A percentile compares a stretch with the other conserved stretches of the same genome.
These are phyloP conservation scores for Cordyceps tenuipes DNA, from an alignment of 2,329 filamentous ascomycete species.

Conservation along the genomic window DNA sequence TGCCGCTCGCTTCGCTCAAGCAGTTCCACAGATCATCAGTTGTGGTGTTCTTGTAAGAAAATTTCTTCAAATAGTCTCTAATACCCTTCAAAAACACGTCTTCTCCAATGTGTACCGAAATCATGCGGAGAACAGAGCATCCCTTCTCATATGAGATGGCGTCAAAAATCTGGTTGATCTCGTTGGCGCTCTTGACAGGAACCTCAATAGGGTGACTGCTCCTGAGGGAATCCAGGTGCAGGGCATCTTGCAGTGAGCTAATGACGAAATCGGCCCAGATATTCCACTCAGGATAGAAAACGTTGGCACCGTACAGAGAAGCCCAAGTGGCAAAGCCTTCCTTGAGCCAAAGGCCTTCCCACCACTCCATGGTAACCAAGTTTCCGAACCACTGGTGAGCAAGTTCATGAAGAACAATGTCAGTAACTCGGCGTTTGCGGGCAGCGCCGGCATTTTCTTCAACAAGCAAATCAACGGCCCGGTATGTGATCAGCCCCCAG, in stretches of 20 bases:
- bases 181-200: slow-evolving; percentile 87
- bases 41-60: slow-evolving; percentile 90
- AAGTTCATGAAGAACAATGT: slow-evolving; percentile 92
- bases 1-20: slow-evolving; percentile 78
- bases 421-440: slow-evolving; percentile 85
- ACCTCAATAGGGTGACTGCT: slow-evolving; percentile 97
- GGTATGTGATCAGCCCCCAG: slow-evolving; percentile 93
- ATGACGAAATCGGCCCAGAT: slow-evolving; percentile 95
- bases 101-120: slow-evolving; percentile 93
- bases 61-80: slow-evolving; percentile 83
- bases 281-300: slow-evolving; percentile 96
- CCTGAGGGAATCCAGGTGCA: slow-evolving; percentile 80
- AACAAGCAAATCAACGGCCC: slow-evolving; percentile 71
- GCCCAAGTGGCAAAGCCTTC: slow-evolving; percentile 67
- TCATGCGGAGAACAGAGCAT: slow-evolving; percentile 95
- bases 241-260: slow-evolving; percentile 80
- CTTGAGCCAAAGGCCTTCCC: slow-evolving; percentile 96
- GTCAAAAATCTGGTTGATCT: slow-evolving; percentile 98
- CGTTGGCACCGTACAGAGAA: slow-evolving; percentile 69
- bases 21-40: slow-evolving; percentile 88
- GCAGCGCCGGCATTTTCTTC: slow-evolving; percentile 88
- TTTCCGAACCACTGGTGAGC: slow-evolving; percentile 99
- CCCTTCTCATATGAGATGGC: slow-evolving; percentile 97
- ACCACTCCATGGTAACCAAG: slow-evolving; percentile 96
- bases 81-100: slow-evolving; percentile 90